Percentiles rank a stretch among this genome's conserved stretches.
Conservation (phyloP, 768 basidiomycete species). For the Strobilomyces echinocephalus region DNA sequence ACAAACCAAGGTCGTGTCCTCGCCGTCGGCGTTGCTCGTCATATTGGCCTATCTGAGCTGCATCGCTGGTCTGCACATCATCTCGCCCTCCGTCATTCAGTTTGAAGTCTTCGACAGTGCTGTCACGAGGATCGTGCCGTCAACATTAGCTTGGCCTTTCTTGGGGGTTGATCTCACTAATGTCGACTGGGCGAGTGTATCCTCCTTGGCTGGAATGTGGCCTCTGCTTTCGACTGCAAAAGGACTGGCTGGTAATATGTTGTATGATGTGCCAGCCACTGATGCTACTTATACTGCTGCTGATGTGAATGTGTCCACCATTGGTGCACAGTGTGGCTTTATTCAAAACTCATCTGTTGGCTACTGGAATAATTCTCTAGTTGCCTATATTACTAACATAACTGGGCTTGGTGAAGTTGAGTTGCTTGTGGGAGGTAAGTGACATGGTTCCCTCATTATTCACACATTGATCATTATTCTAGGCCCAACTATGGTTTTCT, state of each 20-base stretch:
- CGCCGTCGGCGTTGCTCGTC: background rate
- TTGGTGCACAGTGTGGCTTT: background rate
- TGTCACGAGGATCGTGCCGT: no score
- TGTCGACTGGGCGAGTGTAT: background rate
- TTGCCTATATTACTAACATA: background rate
- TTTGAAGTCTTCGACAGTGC: no score
- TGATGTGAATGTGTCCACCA: background rate
- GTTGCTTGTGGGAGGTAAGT: background rate
- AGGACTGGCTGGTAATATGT: background rate
- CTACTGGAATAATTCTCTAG: background rate
- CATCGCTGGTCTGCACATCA: background rate
- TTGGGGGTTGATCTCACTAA: background rate
- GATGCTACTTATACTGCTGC: background rate
- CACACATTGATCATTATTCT: background rate
- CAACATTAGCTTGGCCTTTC: no score
- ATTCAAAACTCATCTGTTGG: background rate
- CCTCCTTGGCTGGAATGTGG: background rate
- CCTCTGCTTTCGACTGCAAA: background rate
- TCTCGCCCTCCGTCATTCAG: background rate
- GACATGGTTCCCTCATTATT: background rate
- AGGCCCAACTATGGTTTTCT: background rate
- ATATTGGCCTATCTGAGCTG: background rate
- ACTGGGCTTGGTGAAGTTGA: slow-evolving; percentile 4
- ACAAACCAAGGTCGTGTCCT: background rate
- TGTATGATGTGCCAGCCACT: background rate